A percentile compares a stretch with the other conserved stretches of the same genome.
Conservation (phyloP, 2,329 filamentous ascomycete genomes). For the Colletotrichum cereale region DNA sequence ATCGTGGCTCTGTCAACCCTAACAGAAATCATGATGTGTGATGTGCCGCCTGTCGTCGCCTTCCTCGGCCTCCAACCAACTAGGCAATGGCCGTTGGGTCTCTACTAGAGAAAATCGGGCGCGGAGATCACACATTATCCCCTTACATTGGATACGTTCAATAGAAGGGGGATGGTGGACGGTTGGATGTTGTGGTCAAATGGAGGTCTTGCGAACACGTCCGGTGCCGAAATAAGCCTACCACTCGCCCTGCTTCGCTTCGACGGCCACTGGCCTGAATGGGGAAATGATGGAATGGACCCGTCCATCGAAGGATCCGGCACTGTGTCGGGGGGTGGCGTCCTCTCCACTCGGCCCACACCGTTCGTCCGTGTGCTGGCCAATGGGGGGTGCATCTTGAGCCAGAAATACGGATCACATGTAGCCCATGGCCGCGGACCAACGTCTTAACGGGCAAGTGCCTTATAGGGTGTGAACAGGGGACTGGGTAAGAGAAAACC, state of each 20-base stretch:
- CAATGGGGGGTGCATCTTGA: conserved; percentile 9
- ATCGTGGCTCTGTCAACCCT: conserved; percentile 25
- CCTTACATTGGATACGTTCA: no score
- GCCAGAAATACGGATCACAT: not conserved
- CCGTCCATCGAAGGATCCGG: not conserved
- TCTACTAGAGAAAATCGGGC: not conserved
- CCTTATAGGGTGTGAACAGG: not conserved
- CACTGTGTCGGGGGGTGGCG: conserved; percentile 33
- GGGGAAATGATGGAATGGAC: conserved; percentile 28
- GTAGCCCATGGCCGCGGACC: conserved; percentile 13
- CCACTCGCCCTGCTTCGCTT: not conserved
- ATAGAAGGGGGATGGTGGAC: not conserved
- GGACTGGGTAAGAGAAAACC: not conserved
- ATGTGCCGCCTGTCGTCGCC: not conserved
- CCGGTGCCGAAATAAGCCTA: conserved; percentile 1
- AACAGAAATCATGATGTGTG: conserved; percentile 1
- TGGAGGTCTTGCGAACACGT: not conserved
- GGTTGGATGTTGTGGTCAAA: not conserved
- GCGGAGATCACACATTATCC: not conserved
- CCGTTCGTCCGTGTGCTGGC: not conserved
- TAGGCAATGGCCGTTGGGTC: not conserved
- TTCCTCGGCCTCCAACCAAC: not conserved
- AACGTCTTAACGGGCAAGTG: conserved; percentile 18
- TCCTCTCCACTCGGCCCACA: conserved; percentile 4
- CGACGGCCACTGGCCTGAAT: conserved; percentile 25